phyloP scores from a whole-genome alignment of 306 rosid species.

The Clitoria ternatea region DNA sequence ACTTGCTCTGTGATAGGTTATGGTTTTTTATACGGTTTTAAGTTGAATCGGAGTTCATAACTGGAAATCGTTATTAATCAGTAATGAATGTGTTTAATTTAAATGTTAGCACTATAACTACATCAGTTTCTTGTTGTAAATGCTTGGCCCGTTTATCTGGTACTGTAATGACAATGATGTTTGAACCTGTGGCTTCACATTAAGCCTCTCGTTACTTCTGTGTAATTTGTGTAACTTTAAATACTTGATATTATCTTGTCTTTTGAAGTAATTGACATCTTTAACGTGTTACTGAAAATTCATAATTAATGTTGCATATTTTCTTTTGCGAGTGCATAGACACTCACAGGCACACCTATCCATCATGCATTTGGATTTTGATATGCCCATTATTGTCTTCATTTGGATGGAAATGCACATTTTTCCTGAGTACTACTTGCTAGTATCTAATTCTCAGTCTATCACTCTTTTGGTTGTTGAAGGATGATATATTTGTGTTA shows the following conservation, averaged over 20 bases:
- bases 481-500: constrained; percentile 34
- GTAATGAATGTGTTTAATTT: not conserved
- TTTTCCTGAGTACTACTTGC: not conserved
- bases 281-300: not conserved
- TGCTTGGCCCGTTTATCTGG: not conserved
- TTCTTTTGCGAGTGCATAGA: no score
- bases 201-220: not conserved
- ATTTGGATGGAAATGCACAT: not conserved
- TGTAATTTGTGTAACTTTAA: not conserved
- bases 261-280: not conserved
- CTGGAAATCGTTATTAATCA: not conserved
- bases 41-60: not conserved
- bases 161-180: not conserved
- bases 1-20: not conserved
- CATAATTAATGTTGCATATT: not conserved
- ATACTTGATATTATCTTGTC: not conserved
- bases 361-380: not conserved
- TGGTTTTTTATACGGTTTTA: not conserved
- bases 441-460: constrained; percentile 6
- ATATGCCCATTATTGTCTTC: no score
- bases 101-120: not conserved
- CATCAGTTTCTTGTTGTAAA: not conserved
- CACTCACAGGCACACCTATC: not conserved
- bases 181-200: not conserved
- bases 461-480: constrained; percentile 22